A percentile compares a stretch with the other conserved stretches of the same genome.
phyloP scores from a whole-genome alignment of 1,284 basidiomycete species.

The Trichosporon asahii region DNA sequence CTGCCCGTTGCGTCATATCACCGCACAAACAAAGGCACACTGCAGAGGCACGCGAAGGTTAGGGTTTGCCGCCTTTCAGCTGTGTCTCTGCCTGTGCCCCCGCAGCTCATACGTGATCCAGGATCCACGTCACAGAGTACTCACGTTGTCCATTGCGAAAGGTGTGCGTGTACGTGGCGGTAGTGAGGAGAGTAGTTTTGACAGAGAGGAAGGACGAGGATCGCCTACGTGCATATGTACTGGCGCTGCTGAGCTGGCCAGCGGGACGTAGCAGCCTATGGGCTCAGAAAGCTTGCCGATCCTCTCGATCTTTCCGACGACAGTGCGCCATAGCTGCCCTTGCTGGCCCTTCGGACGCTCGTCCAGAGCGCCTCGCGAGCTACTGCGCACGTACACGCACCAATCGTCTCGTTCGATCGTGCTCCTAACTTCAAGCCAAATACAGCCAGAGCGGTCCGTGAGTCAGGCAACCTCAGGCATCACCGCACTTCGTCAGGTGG shows the following conservation, averaged over 20 bases:
- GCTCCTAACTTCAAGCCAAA: not conserved
- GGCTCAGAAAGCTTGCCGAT: not conserved
- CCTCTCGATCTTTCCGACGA: not conserved
- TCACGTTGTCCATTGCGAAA: not conserved
- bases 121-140: not conserved
- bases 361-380: not conserved
- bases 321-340: not conserved
- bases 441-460: constrained; percentile 1
- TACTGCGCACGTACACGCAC: not conserved
- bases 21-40: not conserved
- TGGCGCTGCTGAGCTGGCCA: not conserved
- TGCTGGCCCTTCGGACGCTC: not conserved
- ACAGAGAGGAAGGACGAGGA: not conserved
- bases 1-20: not conserved
- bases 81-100: not conserved
- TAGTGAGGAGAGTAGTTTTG: not conserved
- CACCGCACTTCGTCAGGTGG: not conserved
- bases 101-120: not conserved
- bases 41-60: not conserved
- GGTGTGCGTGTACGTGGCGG: not conserved
- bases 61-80: not conserved
- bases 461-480: not conserved
- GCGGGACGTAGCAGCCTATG: not conserved
- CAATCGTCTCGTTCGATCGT: not conserved
- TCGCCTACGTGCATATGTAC: not conserved